phyloP scores from a whole-genome alignment of 192 early-diverging fungal genomes.

The Tieghemiomyces parasiticus region DNA sequence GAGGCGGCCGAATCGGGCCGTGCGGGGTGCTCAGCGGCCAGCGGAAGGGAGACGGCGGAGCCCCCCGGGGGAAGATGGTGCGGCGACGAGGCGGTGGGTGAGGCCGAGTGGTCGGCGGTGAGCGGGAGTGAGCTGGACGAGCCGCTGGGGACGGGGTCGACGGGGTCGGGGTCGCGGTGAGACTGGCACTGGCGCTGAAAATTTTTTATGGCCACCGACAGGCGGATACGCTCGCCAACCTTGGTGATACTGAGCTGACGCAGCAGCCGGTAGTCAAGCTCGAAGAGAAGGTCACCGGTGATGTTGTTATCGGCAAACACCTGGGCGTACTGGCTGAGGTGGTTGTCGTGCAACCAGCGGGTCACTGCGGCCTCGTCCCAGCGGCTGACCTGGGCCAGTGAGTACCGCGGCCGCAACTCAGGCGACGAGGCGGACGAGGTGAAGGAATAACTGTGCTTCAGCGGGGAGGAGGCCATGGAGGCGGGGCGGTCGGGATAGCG shows the following conservation, averaged over 20 bases:
- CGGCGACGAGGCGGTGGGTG: conserved; percentile 17
- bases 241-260: conserved; percentile 67
- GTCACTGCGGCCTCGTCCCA: conserved; percentile 34
- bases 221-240: conserved; percentile 70
- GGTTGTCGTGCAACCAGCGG: conserved; percentile 35
- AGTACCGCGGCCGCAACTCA: neutral
- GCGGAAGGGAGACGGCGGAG: conserved; percentile 12
- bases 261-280: conserved; percentile 67
- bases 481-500: too few species aligned
- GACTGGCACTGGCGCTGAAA: conserved; percentile 43
- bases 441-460: conserved; percentile 8
- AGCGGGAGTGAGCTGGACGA: conserved; percentile 10
- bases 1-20: neutral
- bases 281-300: conserved; percentile 65
- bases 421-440: neutral
- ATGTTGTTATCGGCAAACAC: conserved; percentile 56
- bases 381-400: conserved; percentile 22
- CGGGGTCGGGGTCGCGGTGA: conserved; percentile 17
- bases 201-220: conserved; percentile 60
- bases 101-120: conserved; percentile 7
- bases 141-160: conserved; percentile 9
- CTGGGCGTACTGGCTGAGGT: conserved; percentile 30
- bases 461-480: conserved; percentile 7
- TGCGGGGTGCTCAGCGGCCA: conserved; percentile 9
- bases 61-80: conserved; percentile 13